Base-by-base conservation (phyloP, 1,139 yeast genomes). In the Lodderomyces theae region DNA sequence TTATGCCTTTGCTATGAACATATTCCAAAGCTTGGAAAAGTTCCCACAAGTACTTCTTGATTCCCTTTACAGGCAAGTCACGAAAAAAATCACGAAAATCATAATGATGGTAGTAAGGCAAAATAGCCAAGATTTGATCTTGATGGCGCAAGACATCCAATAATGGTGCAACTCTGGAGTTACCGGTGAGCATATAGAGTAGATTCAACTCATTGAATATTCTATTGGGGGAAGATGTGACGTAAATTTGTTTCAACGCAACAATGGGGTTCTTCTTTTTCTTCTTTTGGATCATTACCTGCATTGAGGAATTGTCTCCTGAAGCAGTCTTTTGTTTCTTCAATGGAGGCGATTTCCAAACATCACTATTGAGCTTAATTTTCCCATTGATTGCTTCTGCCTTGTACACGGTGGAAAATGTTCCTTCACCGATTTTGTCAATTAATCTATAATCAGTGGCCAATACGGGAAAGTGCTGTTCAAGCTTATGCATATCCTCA, bases 341-440 rank as follows among this genome's bases (percentile, higher is more conserved):
- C 36, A 71, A 58, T 4, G 76, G 76, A 4, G 77, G 77, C 1
- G 74, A 67, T 47, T 63, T 68, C 77, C 78, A 72, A 34, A 64
- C 59, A 45, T 61, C 78, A 29, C 65, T 61, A 15, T 66, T 70
- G 44, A 63, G 55, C 49, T 54, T 66, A 38, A 63, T 61, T 11
- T 65, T 53, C 1, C 77, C 78, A 43, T 67, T 66, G 38, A 81
- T 58, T 42, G 90, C 95, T 46, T 81, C 82, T 0, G 97, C 96
- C 56, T 85, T 85, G 69, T 88, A 92, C 4, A 92, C 96, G 1
- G 89, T 79, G 17, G 95, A 86, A 55, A 89, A 89, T 0, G 97
- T 89, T 19, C 97, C 97, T 59, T 90, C 97, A 10, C 98, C 99
- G 49, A 90, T 86, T 57, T 90, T 86, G 52, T 87, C 94, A 26